phyloP scores from a whole-genome alignment of 2,329 filamentous ascomycete genomes.

The Aspergillus sp. region DNA sequence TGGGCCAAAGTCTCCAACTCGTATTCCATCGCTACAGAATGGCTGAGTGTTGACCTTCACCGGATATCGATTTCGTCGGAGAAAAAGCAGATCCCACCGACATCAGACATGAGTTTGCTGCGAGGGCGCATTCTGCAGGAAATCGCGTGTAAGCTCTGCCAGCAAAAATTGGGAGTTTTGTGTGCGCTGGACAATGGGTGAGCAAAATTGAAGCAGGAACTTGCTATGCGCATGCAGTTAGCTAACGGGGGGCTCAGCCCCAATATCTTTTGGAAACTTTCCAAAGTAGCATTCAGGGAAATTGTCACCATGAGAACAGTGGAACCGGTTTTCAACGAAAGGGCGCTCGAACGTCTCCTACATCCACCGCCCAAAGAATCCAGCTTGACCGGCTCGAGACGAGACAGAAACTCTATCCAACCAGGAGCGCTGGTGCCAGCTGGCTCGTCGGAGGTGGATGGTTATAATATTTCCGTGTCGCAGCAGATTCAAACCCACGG shows the following conservation, averaged over 20 bases:
- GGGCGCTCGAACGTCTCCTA: constrained; percentile 26
- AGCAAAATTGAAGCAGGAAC: constrained; percentile 8
- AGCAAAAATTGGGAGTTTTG: constrained; percentile 33
- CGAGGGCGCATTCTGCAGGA: constrained; percentile 33
- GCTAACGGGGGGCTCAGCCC: constrained; percentile 16
- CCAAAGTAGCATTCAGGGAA: constrained; percentile 34
- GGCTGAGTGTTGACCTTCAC: constrained; percentile 34
- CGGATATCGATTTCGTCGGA: constrained; percentile 32
- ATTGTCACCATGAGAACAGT: constrained; percentile 36
- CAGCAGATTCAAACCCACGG: constrained; percentile 34
- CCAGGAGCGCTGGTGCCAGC: constrained; percentile 21
- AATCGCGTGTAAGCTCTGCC: constrained; percentile 33
- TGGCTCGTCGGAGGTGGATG: constrained; percentile 10
- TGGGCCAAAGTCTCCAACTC: constrained; percentile 36
- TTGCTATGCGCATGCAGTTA: background rate
- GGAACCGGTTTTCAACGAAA: constrained; percentile 29
- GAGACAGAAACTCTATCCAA: constrained; percentile 11
- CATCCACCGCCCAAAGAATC: constrained; percentile 17
- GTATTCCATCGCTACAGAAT: constrained; percentile 31
- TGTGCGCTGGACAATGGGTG: constrained; percentile 33
- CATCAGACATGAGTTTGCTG: constrained; percentile 29
- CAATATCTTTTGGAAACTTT: constrained; percentile 37
- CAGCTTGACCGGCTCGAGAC: constrained; percentile 3
- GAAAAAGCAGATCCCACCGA: constrained; percentile 31
- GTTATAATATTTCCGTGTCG: constrained; percentile 19